Evolutionary conservation across 2,329 filamentous ascomycete species (phyloP).

Genomic region (Cryphonectria radicalis): DNA sequence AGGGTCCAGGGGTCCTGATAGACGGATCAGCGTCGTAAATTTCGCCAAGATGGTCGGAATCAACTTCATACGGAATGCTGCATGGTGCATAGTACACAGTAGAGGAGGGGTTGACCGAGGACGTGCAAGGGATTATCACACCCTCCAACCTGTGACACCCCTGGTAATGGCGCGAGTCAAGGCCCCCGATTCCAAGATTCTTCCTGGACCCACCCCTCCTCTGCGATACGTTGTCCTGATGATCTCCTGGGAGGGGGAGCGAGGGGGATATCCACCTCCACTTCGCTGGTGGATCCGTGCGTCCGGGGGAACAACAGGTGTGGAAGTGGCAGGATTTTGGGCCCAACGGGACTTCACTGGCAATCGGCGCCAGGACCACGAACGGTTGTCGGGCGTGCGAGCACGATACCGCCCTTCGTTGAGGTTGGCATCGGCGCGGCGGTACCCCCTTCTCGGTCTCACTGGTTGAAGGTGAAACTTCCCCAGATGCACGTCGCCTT

Average conservation of each 20-base stretch:
- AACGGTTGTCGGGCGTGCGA: background rate
- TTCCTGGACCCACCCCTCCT: background rate
- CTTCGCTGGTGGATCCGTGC: background rate
- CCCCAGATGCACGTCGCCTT: constrained; percentile 55
- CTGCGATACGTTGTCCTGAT: background rate
- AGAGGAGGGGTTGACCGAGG: background rate
- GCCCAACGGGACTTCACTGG: background rate
- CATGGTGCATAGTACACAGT: background rate
- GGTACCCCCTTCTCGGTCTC: constrained; percentile 1
- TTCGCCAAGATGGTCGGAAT: background rate
- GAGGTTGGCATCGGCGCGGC: background rate
- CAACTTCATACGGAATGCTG: background rate
- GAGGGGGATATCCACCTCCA: constrained; percentile 7
- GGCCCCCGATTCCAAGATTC: background rate
- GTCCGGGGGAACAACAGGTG: background rate
- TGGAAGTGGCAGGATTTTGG: background rate
- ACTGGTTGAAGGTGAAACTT: constrained; percentile 46
- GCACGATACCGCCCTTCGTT: constrained; percentile 5
- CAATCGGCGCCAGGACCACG: background rate
- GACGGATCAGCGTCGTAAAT: background rate
- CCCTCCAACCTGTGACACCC: background rate
- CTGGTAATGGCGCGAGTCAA: constrained; percentile 6
- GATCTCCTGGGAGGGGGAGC: constrained; percentile 3
- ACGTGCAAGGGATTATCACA: background rate
- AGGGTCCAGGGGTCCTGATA: constrained; percentile 5